Evolutionary conservation across 331 rosid species (phyloP).

Genomic region (Malus hybrid): DNA sequence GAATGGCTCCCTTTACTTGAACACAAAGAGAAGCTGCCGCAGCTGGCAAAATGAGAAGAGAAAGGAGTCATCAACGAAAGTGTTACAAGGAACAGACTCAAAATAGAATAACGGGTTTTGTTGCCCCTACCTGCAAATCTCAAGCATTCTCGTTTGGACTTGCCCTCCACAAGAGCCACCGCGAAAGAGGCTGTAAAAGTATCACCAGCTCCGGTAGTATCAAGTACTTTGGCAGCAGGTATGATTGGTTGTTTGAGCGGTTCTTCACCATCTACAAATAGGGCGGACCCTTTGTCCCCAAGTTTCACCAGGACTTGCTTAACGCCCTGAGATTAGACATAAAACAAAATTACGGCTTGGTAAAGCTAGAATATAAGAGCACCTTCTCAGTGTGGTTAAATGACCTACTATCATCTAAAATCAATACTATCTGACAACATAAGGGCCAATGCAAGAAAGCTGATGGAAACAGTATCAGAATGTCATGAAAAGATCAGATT

Average conservation of each 20-base stretch:
- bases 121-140: slow-evolving; percentile 57
- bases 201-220: slow-evolving; percentile 95
- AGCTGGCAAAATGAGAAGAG: slow-evolving; percentile 36
- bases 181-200: slow-evolving; percentile 92
- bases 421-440: neutral
- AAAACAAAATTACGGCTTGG: neutral
- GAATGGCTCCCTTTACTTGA: slow-evolving; percentile 95
- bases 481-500: neutral
- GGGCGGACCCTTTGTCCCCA: slow-evolving; percentile 76
- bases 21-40: slow-evolving; percentile 95
- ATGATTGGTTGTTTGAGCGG: slow-evolving; percentile 67
- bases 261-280: slow-evolving; percentile 74
- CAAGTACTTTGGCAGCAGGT: slow-evolving; percentile 51
- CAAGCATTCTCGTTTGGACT: slow-evolving; percentile 64
- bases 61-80: neutral
- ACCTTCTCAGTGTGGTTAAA: neutral
- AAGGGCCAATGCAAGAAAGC: neutral
- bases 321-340: slow-evolving; percentile 58
- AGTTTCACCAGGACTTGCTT: slow-evolving; percentile 87
- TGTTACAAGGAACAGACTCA: neutral
- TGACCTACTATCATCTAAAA: neutral
- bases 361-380: neutral
- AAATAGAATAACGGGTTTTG: neutral
- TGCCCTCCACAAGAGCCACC: slow-evolving; percentile 79
- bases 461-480: neutral